Conservation (phyloP, 2,329 filamentous ascomycete genomes). For the Purpureocillium lavendulum region DNA sequence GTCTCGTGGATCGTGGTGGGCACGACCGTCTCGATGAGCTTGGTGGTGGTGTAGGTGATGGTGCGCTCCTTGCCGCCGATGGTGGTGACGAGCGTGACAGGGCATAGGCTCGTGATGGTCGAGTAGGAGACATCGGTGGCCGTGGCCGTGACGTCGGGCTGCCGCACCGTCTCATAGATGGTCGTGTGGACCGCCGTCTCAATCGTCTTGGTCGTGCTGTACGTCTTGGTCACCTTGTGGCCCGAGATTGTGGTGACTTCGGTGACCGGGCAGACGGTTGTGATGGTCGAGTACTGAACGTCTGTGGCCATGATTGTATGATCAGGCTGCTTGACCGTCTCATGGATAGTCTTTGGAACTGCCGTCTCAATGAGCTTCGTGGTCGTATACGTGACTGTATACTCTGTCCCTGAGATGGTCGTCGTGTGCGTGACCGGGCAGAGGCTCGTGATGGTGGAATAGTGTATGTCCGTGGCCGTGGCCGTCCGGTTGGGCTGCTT, state of each 20-base stretch:
- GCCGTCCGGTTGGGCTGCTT: constrained; percentile 18
- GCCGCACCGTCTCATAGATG: constrained; percentile 18
- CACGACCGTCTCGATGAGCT: constrained; percentile 23
- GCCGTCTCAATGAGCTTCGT: constrained; percentile 17
- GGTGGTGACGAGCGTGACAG: constrained; percentile 35
- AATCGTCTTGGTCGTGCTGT: constrained; percentile 14
- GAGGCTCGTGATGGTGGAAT: constrained; percentile 32
- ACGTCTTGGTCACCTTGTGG: constrained; percentile 10
- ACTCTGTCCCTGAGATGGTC: constrained; percentile 14
- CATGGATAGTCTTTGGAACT: constrained; percentile 17
- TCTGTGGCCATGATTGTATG: constrained; percentile 23
- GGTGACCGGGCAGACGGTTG: constrained; percentile 32
- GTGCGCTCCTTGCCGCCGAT: constrained; percentile 28
- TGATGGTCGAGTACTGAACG: constrained; percentile 31
- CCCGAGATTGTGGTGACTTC: constrained; percentile 20
- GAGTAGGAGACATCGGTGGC: constrained; percentile 26
- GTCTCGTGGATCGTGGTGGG: constrained; percentile 24
- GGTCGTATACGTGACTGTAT: constrained; percentile 14
- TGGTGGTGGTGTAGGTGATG: constrained; percentile 29
- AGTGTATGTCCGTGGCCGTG: constrained; percentile 23
- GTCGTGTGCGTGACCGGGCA: constrained; percentile 31
- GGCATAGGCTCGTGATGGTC: constrained; percentile 34
- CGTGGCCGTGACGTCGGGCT: constrained; percentile 23
- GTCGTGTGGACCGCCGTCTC: constrained; percentile 19
- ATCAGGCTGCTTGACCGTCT: constrained; percentile 20